Evolutionary conservation across 805 yeast species (phyloP).

Genomic region (Grigorovia jiainica): DNA sequence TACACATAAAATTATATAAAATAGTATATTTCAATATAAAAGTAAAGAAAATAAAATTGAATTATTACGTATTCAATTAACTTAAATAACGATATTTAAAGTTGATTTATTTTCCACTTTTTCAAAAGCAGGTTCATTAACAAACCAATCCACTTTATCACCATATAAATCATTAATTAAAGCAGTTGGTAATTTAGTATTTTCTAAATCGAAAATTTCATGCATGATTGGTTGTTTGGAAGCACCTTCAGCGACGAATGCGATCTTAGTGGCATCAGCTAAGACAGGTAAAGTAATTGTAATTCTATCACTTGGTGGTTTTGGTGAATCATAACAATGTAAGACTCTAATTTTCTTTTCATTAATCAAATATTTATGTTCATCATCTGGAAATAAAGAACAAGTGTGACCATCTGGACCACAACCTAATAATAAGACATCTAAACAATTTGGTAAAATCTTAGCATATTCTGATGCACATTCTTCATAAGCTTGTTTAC

Average conservation of each 20-base stretch:
- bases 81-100: not conserved
- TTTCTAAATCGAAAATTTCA: constrained; percentile 51
- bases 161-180: constrained; percentile 52
- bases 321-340: constrained; percentile 73
- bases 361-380: constrained; percentile 45
- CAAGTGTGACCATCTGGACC: constrained; percentile 97
- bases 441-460: constrained; percentile 44
- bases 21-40: not conserved
- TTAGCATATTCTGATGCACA: constrained; percentile 58
- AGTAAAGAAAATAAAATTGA: constrained; percentile 6
- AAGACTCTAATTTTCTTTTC: constrained; percentile 49
- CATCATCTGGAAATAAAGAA: constrained; percentile 71
- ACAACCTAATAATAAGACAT: constrained; percentile 72
- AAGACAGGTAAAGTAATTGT: constrained; percentile 78
- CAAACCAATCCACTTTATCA: constrained; percentile 70
- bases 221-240: constrained; percentile 67
- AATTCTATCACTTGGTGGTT: constrained; percentile 89
- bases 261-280: constrained; percentile 37
- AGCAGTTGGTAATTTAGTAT: constrained; percentile 55
- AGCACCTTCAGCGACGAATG: constrained; percentile 85
- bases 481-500: constrained; percentile 40
- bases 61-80: not conserved
- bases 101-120: constrained; percentile 8
- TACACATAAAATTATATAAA: too few relatives aligned
- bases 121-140: constrained; percentile 63